Evolutionary conservation across 495 filamentous ascomycete species (phyloP).

Genomic region (Hyaloscypha bicolor): DNA sequence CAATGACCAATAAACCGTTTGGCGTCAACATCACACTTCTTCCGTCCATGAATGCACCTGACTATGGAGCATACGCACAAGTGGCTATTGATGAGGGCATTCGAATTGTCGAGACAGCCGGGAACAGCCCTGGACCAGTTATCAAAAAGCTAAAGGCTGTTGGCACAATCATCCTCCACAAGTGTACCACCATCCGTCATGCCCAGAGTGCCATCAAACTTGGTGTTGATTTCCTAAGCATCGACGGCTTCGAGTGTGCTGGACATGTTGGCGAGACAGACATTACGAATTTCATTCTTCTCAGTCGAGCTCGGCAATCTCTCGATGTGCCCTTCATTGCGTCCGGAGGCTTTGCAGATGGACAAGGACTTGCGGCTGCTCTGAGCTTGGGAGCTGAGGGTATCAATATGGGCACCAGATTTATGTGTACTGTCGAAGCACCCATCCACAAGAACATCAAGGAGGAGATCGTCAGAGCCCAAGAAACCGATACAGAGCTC

Average conservation of each 20-base stretch:
- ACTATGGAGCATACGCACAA: slow-evolving; percentile 91
- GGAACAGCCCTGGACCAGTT: slow-evolving; percentile 90
- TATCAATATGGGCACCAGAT: slow-evolving; percentile 94
- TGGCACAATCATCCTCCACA: slow-evolving; percentile 82
- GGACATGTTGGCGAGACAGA: slow-evolving; percentile 95
- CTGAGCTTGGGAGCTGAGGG: slow-evolving; percentile 88
- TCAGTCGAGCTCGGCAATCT: slow-evolving; percentile 82
- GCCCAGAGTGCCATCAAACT: slow-evolving; percentile 91
- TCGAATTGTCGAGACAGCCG: slow-evolving; percentile 94
- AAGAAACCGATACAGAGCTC: slow-evolving; percentile 89
- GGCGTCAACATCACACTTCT: slow-evolving; percentile 96
- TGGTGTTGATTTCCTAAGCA: slow-evolving; percentile 93
- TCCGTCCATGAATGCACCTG: slow-evolving; percentile 82
- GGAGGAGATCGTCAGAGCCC: slow-evolving; percentile 82
- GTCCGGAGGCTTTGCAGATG: slow-evolving; percentile 93
- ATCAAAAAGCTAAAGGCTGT: slow-evolving; percentile 86
- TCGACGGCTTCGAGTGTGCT: slow-evolving; percentile 97
- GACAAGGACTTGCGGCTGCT: slow-evolving; percentile 92
- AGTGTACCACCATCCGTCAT: slow-evolving; percentile 96
- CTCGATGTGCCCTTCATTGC: slow-evolving; percentile 92
- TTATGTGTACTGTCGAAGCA: slow-evolving; percentile 91
- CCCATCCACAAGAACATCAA: slow-evolving; percentile 95
- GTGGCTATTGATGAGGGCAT: slow-evolving; percentile 93
- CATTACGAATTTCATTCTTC: slow-evolving; percentile 96
- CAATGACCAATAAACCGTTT: slow-evolving; percentile 87